Evolutionary conservation across 2,329 filamentous ascomycete genomes (phyloP), one percentile per base, ranked within the genome.

Genomic region (Aspergillus vadensis): DNA sequence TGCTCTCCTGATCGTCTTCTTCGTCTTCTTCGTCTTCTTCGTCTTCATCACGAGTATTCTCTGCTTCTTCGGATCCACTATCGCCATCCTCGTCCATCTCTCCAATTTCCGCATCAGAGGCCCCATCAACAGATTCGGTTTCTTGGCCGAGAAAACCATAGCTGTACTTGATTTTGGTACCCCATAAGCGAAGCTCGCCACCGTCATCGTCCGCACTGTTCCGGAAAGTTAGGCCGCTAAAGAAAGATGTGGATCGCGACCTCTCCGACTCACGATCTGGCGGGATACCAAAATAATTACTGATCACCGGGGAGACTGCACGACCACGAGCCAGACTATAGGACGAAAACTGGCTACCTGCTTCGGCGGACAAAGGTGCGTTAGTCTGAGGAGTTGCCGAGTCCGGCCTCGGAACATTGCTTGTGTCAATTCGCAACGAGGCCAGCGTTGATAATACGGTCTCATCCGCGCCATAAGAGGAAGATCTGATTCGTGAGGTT

Each of bases 111-210:
- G 57, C 58, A 50, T 66, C 65, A 23, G 65, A 64, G 9, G 59
- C 41, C 6, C 62, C 63, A 58, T 74, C 70, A 3, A 59, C 60
- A n/a, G 66, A 63, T 39, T 70, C 65, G 3, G 66, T 64, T 32
- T 71, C 70, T 21, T 69, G 69, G 6, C 71, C 65, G 52, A 77
- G 71, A 32, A 77, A 71, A 6, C 73, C 67, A 65, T 76, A 76
- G 57, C 69, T 71, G 55, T 74, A 73, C 48, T 72, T 71, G 21
- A 81, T 77, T 70, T 79, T 81, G 12, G 80, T 76, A 49, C 81
- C 81, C 84, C 86, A 88, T 53, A 88, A 82, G 30, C 83, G 82
- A 30, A 88, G 69, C 59, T 88, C 82, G 58, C 86, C 85, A 17
- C 84, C 82, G 0, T 82, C 83, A 15, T 85, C 83, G 8, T 77